Evolutionary conservation across 495 filamentous ascomycete genomes (phyloP).

Genomic region (Xylaria flabelliformis): DNA sequence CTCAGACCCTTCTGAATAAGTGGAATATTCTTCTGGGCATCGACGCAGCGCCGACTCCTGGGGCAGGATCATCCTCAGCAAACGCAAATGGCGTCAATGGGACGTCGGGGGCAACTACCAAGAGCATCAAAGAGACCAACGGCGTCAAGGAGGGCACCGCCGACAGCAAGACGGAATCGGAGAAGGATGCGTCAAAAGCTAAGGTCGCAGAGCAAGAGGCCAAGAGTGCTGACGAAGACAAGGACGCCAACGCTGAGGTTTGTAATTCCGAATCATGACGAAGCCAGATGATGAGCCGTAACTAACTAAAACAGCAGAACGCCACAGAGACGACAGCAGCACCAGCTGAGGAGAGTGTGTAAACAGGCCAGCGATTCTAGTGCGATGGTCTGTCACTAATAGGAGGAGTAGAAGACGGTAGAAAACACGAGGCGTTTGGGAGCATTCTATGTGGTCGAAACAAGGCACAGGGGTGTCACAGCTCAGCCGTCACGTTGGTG

Average conservation of each 20-base stretch:
- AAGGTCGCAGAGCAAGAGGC: slow-evolving; percentile 42
- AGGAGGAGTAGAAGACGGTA: slow-evolving; percentile 6
- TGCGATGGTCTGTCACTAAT: neutral
- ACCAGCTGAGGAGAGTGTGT: neutral
- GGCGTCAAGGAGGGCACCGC: slow-evolving; percentile 55
- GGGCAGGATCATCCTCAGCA: slow-evolving; percentile 26
- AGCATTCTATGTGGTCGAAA: slow-evolving; percentile 22
- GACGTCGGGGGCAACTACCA: slow-evolving; percentile 42
- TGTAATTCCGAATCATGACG: slow-evolving; percentile 3
- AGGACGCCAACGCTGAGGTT: slow-evolving; percentile 46
- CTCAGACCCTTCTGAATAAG: slow-evolving; percentile 72
- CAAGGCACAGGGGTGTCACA: slow-evolving; percentile 16
- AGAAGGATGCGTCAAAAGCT: slow-evolving; percentile 52
- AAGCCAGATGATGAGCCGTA: neutral
- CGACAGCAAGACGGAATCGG: slow-evolving; percentile 44
- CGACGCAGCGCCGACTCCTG: slow-evolving; percentile 45
- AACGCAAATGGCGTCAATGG: slow-evolving; percentile 57
- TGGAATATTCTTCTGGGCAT: slow-evolving; percentile 81
- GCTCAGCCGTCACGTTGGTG: neutral
- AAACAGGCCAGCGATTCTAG: neutral
- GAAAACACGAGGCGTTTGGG: slow-evolving; percentile 27
- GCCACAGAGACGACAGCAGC: slow-evolving; percentile 13
- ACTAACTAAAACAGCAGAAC: slow-evolving; percentile 19
- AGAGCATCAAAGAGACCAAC: slow-evolving; percentile 64
- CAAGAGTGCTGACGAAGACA: slow-evolving; percentile 35